Percentiles rank a stretch among this genome's conserved stretches.
Evolutionary conservation across 345 rosid genomes (phyloP).

Genomic region (Salix caprea): DNA sequence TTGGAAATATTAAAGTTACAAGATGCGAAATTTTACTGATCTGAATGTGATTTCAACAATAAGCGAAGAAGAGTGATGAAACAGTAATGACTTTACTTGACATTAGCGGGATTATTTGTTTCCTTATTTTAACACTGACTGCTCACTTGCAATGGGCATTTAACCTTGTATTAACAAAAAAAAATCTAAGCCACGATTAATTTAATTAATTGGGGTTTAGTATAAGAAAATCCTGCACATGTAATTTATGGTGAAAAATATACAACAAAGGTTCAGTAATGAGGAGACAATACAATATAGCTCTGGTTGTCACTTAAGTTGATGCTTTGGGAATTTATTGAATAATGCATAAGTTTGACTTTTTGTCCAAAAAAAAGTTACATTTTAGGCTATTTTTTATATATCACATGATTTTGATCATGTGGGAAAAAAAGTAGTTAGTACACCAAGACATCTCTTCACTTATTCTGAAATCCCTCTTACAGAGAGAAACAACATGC

Average conservation of each 20-base stretch:
- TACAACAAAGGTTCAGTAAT: background rate
- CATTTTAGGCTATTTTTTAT: background rate
- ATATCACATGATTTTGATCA: background rate
- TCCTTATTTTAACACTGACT: background rate
- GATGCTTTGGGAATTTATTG: background rate
- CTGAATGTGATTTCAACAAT: background rate
- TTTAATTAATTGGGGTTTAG: background rate
- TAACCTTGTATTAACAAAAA: background rate
- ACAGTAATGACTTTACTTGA: background rate
- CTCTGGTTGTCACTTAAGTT: background rate
- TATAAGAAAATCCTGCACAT: background rate
- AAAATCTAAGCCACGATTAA: background rate
- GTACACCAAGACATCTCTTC: background rate
- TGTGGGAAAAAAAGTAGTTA: background rate
- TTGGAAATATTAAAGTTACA: background rate
- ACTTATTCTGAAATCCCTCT: background rate
- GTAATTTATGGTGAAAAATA: background rate
- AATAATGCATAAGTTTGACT: background rate
- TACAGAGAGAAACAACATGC: background rate
- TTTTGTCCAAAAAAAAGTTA: background rate
- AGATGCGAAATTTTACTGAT: background rate
- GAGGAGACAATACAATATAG: background rate
- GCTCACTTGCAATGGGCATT: background rate
- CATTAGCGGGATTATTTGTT: background rate
- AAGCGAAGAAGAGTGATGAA: background rate